phyloP scores from a whole-genome alignment of 331 rosid species.

The Erythrophleum ivorense region DNA sequence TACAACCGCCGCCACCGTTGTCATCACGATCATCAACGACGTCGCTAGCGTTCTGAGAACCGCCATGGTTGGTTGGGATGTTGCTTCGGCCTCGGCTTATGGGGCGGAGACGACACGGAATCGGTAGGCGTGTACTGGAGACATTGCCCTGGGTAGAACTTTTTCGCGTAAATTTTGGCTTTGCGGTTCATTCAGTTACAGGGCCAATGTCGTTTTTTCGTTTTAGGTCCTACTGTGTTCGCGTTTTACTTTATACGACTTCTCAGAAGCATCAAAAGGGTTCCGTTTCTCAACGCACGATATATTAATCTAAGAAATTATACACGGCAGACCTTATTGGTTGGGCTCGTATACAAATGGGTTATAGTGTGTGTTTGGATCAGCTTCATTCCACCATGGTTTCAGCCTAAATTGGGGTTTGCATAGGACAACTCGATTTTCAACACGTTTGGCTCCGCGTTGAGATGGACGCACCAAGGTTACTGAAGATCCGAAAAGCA shows the following conservation, averaged over 20 bases:
- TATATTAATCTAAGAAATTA: too few species aligned
- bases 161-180: neutral
- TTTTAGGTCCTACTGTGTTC: neutral
- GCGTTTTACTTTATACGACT: neutral
- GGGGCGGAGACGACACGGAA: neutral
- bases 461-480: too few species aligned
- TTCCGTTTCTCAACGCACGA: too few species aligned
- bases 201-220: neutral
- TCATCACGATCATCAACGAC: constrained; percentile 24
- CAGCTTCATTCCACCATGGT: too few species aligned
- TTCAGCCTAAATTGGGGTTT: too few species aligned
- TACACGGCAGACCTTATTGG: too few species aligned
- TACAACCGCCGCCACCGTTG: neutral
- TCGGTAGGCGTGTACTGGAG: neutral
- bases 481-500: too few species aligned
- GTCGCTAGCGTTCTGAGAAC: constrained; percentile 31
- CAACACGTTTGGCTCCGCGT: too few species aligned
- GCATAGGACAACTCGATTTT: too few species aligned
- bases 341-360: too few species aligned
- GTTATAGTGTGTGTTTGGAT: too few species aligned
- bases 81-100: neutral
- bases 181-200: neutral
- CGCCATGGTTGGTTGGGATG: constrained; percentile 46
- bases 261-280: too few species aligned
- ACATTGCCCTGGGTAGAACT: neutral